These are phyloP conservation scores for Kandelia obovata DNA, from an alignment of 345 rosid species.

Conservation along the genomic window DNA sequence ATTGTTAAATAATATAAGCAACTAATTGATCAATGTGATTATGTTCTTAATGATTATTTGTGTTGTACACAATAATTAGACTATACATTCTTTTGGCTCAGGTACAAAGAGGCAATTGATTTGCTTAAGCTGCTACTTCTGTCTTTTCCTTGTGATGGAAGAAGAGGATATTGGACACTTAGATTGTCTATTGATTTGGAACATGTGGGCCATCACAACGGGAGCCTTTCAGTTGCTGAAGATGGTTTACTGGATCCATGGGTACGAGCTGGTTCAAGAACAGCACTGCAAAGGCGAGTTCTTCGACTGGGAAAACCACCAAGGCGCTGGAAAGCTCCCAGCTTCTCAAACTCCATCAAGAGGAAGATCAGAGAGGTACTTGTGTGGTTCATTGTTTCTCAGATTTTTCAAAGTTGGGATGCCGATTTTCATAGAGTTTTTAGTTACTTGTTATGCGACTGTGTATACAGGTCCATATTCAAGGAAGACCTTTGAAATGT, in stretches of 20 bases:
- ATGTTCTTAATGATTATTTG: not conserved
- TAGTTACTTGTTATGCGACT: not conserved
- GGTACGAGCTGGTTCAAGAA: slow-evolving; percentile 91
- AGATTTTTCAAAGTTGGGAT: slow-evolving; percentile 8
- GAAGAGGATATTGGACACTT: slow-evolving; percentile 93
- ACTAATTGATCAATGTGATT: too few relatives aligned
- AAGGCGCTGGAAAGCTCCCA: slow-evolving; percentile 91
- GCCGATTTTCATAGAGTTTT: not conserved
- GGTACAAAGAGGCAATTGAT: slow-evolving; percentile 58
- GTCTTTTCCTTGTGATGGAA: slow-evolving; percentile 58
- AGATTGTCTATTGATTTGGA: slow-evolving; percentile 86
- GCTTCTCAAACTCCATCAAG: slow-evolving; percentile 45
- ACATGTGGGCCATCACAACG: slow-evolving; percentile 62
- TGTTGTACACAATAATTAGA: not conserved
- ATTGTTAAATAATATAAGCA: too few relatives aligned
- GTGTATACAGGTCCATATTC: slow-evolving; percentile 57
- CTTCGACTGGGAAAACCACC: slow-evolving; percentile 92
- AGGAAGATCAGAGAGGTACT: slow-evolving; percentile 69
- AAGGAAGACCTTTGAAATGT: slow-evolving; percentile 81
- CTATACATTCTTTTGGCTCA: slow-evolving; percentile 29
- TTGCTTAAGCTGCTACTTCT: slow-evolving; percentile 57
- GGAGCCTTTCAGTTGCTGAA: slow-evolving; percentile 81
- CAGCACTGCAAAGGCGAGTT: slow-evolving; percentile 75
- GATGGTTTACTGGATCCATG: slow-evolving; percentile 73
- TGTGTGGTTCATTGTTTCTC: slow-evolving; percentile 1